A percentile compares a stretch with the other conserved stretches of the same genome.
Conservation (phyloP, 139 green algal genomes). For the Chlorella ohadii region DNA sequence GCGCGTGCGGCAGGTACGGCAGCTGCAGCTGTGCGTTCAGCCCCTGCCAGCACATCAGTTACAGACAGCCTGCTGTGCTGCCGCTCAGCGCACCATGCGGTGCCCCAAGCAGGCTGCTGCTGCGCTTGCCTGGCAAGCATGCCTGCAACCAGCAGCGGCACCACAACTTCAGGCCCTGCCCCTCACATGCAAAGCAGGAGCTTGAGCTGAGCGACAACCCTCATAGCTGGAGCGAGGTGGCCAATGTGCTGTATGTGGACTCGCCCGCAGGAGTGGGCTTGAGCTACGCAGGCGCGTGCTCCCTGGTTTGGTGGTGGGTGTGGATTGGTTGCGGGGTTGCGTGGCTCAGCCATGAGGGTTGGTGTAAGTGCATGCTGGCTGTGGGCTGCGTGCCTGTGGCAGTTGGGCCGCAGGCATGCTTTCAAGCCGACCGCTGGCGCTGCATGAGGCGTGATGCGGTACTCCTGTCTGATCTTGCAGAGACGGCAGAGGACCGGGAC, state of each 20-base stretch:
- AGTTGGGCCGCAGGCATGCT: too few species aligned
- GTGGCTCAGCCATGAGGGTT: too few species aligned
- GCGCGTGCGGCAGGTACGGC: slow-evolving; percentile 47
- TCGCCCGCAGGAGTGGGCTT: slow-evolving; percentile 69
- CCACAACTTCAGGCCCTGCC: neutral
- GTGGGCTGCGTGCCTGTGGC: too few species aligned
- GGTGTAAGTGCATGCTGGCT: too few species aligned
- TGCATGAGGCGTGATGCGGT: too few species aligned
- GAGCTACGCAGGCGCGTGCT: neutral
- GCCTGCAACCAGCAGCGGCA: neutral
- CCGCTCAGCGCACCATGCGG: too few species aligned
- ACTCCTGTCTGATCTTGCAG: slow-evolving; percentile 15
- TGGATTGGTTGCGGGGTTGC: too few species aligned
- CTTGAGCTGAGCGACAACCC: slow-evolving; percentile 64
- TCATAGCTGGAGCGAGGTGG: slow-evolving; percentile 73
- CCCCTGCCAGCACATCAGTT: too few species aligned
- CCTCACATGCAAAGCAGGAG: slow-evolving; percentile 22
- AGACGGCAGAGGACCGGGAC: slow-evolving; percentile 31
- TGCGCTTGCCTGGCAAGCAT: neutral
- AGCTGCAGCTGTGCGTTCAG: neutral
- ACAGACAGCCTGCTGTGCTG: too few species aligned
- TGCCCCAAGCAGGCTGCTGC: too few species aligned
- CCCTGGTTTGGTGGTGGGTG: too few species aligned
- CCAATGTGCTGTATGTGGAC: slow-evolving; percentile 76
- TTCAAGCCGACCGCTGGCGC: too few species aligned